These are phyloP conservation scores for Hydrangea macrophylla DNA, from an alignment of 148 eudicot species.

Conservation along the genomic window DNA sequence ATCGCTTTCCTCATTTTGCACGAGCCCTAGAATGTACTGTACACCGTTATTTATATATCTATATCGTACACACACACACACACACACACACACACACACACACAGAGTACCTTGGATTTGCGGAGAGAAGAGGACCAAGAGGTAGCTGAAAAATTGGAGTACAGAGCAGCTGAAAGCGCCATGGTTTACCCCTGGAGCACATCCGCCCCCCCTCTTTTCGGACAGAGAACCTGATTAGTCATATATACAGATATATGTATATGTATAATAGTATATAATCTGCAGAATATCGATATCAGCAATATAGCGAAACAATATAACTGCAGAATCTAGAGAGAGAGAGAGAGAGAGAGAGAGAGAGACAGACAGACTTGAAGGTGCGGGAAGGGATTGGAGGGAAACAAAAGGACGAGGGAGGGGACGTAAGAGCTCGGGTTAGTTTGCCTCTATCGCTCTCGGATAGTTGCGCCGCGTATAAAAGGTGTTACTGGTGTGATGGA, in stretches of 20 bases:
- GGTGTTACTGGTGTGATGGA: background rate
- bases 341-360: background rate
- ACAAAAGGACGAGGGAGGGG: background rate
- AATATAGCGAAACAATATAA: constrained; percentile 10
- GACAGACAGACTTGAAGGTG: constrained; percentile 12
- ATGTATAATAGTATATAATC: background rate
- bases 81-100: background rate
- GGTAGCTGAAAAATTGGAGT: constrained; percentile 16
- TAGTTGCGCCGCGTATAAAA: constrained; percentile 8
- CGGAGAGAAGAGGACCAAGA: constrained; percentile 18
- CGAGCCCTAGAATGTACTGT: background rate
- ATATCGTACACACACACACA: no score
- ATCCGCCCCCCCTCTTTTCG: constrained; percentile 11
- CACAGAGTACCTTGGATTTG: constrained; percentile 26
- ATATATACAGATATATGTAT: background rate
- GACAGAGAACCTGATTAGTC: background rate
- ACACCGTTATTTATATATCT: background rate
- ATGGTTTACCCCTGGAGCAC: constrained; percentile 25
- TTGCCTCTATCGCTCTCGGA: background rate
- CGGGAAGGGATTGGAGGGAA: constrained; percentile 23
- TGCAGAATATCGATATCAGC: background rate
- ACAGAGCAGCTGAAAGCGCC: constrained; percentile 33
- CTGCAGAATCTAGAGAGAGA: constrained; percentile 4
- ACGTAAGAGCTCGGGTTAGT: constrained; percentile 9
- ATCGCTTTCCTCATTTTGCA: background rate